A percentile compares a stretch with the other conserved stretches of the same genome.
These are phyloP conservation scores for Eucalyptus cloeziana DNA, from an alignment of 345 rosid species.

Conservation along the genomic window DNA sequence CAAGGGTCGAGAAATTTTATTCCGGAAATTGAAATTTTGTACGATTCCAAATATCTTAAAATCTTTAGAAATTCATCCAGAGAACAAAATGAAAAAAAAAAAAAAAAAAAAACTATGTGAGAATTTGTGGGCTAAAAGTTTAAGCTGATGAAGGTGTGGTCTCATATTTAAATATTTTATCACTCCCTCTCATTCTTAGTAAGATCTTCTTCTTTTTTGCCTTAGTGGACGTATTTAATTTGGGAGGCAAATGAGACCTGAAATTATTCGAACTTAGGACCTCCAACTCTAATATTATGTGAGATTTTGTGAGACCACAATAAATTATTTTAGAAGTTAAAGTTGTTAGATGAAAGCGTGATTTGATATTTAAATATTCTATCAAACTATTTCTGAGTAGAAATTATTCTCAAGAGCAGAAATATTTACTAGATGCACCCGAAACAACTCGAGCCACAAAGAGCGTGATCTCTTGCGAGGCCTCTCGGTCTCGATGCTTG, in stretches of 20 bases:
- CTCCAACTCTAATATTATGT: rapidly evolving
- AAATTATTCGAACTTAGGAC: too few species aligned
- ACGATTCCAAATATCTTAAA: too few species aligned
- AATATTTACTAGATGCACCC: too few species aligned
- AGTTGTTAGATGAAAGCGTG: rapidly evolving
- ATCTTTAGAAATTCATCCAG: rapidly evolving
- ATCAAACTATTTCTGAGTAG: rapidly evolving
- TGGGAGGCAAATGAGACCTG: too few species aligned
- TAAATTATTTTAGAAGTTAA: too few species aligned
- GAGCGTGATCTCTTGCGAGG: not conserved
- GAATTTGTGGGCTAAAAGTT: too few species aligned
- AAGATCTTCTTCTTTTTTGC: rapidly evolving
- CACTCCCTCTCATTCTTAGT: too few species aligned
- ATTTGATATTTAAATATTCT: too few species aligned
- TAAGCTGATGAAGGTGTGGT: rapidly evolving
- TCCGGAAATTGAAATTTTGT: rapidly evolving
- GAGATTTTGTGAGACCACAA: rapidly evolving
- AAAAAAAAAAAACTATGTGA: too few species aligned
- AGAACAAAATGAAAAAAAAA: rapidly evolving
- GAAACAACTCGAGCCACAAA: rapidly evolving
- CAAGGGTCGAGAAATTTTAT: rapidly evolving
- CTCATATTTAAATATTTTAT: too few species aligned
- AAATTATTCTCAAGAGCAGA: rapidly evolving
- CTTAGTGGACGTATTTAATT: rapidly evolving
- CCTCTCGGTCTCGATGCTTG: not conserved